Evolutionary conservation across 2,329 filamentous ascomycete genomes (phyloP), one percentile per base, ranked within the genome.

Genomic region (Colletotrichum sp.): DNA sequence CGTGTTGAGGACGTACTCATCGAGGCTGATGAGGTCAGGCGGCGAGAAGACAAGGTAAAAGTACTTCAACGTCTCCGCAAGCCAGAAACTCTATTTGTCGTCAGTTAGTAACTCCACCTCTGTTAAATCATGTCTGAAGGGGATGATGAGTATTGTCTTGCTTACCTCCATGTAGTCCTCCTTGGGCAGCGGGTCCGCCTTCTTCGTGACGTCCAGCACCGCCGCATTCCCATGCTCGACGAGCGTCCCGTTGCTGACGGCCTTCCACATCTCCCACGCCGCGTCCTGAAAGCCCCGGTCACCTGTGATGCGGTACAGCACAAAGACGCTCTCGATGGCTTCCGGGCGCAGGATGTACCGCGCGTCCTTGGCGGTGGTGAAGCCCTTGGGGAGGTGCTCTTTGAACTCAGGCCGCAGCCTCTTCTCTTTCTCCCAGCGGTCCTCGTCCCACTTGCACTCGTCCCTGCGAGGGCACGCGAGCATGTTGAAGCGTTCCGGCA

Each of bases 31-130:
- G 32, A 92, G 79, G 28, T 90, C 87, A 2, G 92, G 90, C 27
- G 93, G 89, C 34, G 90, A 91, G 78, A 95, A 95, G 48, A 95
- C 89, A 67, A 95, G 82, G 78, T 93, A 95, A 75, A 95, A 94
- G 78, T 95, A 95, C 83, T 95, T 95, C 74, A 95, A 83, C 25
- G 93, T 95, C 85, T 95, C 93, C 0, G 91, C 91, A 79, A 93
- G 85, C 92, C 93, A 95, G 79, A 94, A 95, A 77, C 90, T 93
- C 86, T 95, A 36, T 67, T 39, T 9, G 0, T 18, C 39, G 28
- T 65, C 16, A 15, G 60, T 56, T 34, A 66, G 71, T 52, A 58
- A 62, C n/a, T 32, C 1, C 48, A 22, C 32, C 48, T 27, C 16
- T 12, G 0, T 5, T 12, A 0, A 6, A 36, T 3, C 2, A 1